Evolutionary conservation across 805 yeast species (phyloP), one percentile per base, ranked within the genome.

Genomic region (Pichia rugopelliculosa): DNA sequence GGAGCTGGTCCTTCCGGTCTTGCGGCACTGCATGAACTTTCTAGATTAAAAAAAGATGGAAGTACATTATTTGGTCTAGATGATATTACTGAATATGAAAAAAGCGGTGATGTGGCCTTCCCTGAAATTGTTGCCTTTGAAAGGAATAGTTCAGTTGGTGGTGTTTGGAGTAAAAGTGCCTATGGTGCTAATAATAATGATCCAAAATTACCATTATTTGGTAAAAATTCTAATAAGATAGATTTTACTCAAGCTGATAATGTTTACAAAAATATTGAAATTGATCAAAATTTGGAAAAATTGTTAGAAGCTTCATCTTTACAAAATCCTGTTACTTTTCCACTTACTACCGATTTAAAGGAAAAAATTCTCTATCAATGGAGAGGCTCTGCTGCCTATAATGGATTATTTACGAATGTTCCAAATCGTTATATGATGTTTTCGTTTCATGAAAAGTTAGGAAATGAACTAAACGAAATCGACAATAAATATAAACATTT

Each of bases 1-100:
- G 74, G 73, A 8, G 72, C 69, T 6, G 74, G 73, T n/a, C 71
- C 72, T 3, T 67, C 71, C 3, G 73, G 74, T 1, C 56, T 69
- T 4, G 68, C 73, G 0, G 37, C 71, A 1, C 41, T 65, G 8
- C 57, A 61, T 47, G 73, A 69, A 40, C 54, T 70, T 1, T 49
- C 66, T 0, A 57, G 64, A 46, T 56, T 67, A 4, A 50, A 52
- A 12, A 56, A 55, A 21, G 62, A 62, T 39, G 67, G 70, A 1
- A 49, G 59, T 1, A 60, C 67, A 0, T 27, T 50, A 7, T 53
- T 55, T 36, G 57, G 59, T 4, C 23, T 23, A 9, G 44, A 41
- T 21, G 42, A 51, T 25, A 33, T 56, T 17, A 20, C 42, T 1
- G n/a, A 46, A n/a, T 42, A 42, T 15, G 47, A 44, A 34, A 17